Evolutionary conservation across 1,284 basidiomycete genomes (phyloP).

Genomic region (Melampsora abietis-canadensis): DNA sequence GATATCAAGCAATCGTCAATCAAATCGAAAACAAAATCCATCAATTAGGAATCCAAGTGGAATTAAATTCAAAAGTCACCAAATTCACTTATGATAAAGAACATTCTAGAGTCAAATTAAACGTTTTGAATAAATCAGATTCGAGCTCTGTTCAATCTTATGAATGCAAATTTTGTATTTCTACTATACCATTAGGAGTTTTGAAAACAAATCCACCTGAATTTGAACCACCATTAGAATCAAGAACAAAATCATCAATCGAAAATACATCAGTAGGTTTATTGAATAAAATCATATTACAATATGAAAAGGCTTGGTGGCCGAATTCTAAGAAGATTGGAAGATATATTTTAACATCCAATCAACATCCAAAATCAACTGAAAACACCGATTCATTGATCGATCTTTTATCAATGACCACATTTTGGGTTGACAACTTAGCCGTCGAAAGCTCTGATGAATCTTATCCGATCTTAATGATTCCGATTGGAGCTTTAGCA

Average conservation of each 20-base stretch:
- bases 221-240: background rate
- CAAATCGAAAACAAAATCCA: background rate
- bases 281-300: background rate
- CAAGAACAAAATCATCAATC: background rate
- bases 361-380: background rate
- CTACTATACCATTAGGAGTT: constrained; percentile 3
- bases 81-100: background rate
- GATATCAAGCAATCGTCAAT: background rate
- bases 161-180: background rate
- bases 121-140: background rate
- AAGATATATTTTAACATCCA: background rate
- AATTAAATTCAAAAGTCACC: background rate
- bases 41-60: background rate
- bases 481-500: constrained; percentile 13
- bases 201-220: background rate
- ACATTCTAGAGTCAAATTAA: background rate
- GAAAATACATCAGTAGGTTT: constrained; percentile 2
- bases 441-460: background rate
- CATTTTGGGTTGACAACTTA: background rate
- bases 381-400: background rate
- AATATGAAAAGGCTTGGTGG: background rate
- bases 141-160: background rate
- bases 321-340: background rate
- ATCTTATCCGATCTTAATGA: background rate
- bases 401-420: background rate